Base-by-base conservation (phyloP, 208 protist genomes). In the Acanthamoeba sp. region DNA sequence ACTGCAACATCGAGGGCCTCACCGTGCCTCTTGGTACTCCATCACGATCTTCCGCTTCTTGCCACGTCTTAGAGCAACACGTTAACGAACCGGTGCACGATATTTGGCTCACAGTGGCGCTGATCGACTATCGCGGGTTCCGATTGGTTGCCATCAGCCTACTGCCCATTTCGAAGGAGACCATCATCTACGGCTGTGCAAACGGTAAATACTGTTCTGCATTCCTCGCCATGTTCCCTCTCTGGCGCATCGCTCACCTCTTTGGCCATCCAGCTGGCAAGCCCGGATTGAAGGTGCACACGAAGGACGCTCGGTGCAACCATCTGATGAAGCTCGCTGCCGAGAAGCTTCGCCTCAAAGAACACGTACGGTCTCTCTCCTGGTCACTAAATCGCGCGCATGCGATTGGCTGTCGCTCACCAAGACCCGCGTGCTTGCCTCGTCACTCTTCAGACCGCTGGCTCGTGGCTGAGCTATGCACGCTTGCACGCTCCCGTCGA, bases 111-210 rank as follows among this genome's bases (percentile, higher is more conserved):
- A 18, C 55, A 89, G 57, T 91, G 52, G 90, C 90, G n/a, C 50
- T 93, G 59, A 93, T 93, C 38, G 90, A 93, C 50, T 84, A 93
- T 24, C 90, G 90, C 64, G 90, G 90, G 38, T 93, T 76, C 69
- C 90, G 90, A 5, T 40, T 93, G 64, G 45, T 93, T 7, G 90
- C 90, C 48, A 66, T 93, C 40, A 84, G 64, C 64, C 45, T 93
- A 3, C 50, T 93, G 45, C 90, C 90, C 45, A 93, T 93, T 27
- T 82, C 57, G 4, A 59, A 76, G 42, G 69, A 93, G 32, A 93
- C 90, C 20, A 93, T 93, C 66, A 82, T 93, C 34, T 93, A 93
- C 45, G 90, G 90, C 29, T 93, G 64, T n/a, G 57, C 64, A 2
- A 82, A 93, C 59, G 90, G 64, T 82, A 16, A 27, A 16, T 20